Evolutionary conservation across 768 basidiomycete species (phyloP).

Genomic region (Floccularia luteovirens): DNA sequence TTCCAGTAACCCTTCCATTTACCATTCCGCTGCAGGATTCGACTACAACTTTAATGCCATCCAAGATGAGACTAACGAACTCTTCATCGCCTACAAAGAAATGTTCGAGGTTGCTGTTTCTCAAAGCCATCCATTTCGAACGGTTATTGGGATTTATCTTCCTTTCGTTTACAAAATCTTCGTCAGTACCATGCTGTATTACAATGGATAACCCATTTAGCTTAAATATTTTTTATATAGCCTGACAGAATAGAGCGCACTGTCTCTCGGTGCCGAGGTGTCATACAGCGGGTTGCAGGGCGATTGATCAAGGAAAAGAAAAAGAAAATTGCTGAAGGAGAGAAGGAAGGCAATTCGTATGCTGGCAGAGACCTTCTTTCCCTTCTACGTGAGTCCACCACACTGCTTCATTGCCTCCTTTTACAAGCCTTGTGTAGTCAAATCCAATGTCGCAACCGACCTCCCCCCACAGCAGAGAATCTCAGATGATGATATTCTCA

Average conservation of each 20-base stretch:
- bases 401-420: neutral
- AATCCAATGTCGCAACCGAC: constrained; percentile 72
- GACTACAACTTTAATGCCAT: constrained; percentile 85
- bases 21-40: constrained; percentile 46
- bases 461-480: constrained; percentile 63
- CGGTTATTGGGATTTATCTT: constrained; percentile 46
- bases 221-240: constrained; percentile 21
- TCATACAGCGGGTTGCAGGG: constrained; percentile 67
- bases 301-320: constrained; percentile 78
- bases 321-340: constrained; percentile 53
- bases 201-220: neutral
- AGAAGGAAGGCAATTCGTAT: constrained; percentile 41
- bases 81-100: constrained; percentile 75
- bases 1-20: neutral
- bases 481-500: constrained; percentile 80
- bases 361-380: constrained; percentile 72
- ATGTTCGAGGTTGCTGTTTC: constrained; percentile 76
- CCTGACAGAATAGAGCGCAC: constrained; percentile 44
- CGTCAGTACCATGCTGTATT: constrained; percentile 29
- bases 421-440: constrained; percentile 40
- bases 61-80: constrained; percentile 67
- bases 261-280: constrained; percentile 46
- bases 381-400: constrained; percentile 51
- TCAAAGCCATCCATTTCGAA: constrained; percentile 37
- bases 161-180: constrained; percentile 49